Base-by-base conservation (phyloP, 2,329 filamentous ascomycete species). In the Lizonia empirigonia region DNA sequence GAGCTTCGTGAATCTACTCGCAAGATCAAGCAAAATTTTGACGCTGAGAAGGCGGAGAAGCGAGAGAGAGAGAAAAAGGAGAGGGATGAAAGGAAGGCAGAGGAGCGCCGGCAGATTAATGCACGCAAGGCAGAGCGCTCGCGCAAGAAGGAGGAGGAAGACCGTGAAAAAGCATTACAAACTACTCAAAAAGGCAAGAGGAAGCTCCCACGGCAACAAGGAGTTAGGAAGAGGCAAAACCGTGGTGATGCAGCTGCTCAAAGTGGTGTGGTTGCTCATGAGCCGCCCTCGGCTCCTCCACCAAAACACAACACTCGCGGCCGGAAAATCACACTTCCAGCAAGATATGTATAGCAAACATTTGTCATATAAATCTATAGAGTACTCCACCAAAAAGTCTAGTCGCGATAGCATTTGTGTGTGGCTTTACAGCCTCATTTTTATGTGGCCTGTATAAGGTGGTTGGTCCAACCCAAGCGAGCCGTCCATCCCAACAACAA, bases 161-260 rank as follows among this genome's bases (percentile, higher is more conserved):
- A 37, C 37, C n/a, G 7, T 30, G 3, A 36, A 26, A 46, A 46
- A 36, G 22, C 32, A 29, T 22, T 20, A 37, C 19, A 37, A 26
- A 15, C 24, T 33, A n/a, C 42, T 24, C 19, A 46, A 37, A 37
- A 20, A 36, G 22, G 44, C 13, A 48, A 39, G 44, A 22, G 33
- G n/a, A 46, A 46, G 27, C 22, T n/a, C 18, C 19, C 26, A 48
- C 12, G 33, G 35, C 19, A 24, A 30, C 15, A 30, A 34, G 35
- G 15, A 48, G 24, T 27, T 23, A 40, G 19, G 15, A 48, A 48
- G 23, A 37, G 32, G 44, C 34, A 48, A 15, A 36, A 36, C 13
- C 16, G 35, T 48, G 35, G 44, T 48, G 24, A 12, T 32, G 18
- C 34, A 27, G 30, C 44, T 40, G 35, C 26, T 15, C 35, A 37